Conservation (phyloP, 2,329 filamentous ascomycete genomes). For the Periconia sp. region DNA sequence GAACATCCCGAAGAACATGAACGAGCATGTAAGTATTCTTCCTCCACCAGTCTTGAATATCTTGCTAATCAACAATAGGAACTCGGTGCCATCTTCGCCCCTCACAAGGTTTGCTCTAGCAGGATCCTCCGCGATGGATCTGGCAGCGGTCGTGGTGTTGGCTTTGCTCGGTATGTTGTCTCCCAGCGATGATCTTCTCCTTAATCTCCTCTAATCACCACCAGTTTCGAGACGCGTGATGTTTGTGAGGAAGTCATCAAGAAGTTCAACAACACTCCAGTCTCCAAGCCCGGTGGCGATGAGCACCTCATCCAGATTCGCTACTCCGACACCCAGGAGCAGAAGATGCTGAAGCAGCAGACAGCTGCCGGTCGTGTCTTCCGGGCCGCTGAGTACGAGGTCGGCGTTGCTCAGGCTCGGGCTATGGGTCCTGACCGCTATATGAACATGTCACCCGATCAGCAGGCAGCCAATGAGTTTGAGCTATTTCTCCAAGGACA, state of each 20-base stretch:
- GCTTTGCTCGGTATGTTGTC: conserved; percentile 82
- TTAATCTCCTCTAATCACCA: conserved; percentile 7
- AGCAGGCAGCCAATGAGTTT: conserved; percentile 44
- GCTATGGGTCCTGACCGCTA: conserved; percentile 41
- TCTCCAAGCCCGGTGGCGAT: conserved; percentile 65
- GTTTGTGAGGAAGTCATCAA: conserved; percentile 89
- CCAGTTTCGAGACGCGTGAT: conserved; percentile 85
- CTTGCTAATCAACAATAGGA: conserved; percentile 58
- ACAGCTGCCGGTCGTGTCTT: conserved; percentile 95
- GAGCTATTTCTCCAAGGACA: conserved; percentile 45
- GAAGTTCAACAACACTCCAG: conserved; percentile 76
- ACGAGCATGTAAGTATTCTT: conserved; percentile 73
- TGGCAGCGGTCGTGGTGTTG: conserved; percentile 94
- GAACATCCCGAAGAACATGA: conserved; percentile 90
- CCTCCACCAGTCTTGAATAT: not conserved
- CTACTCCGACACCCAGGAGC: conserved; percentile 94
- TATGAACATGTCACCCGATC: conserved; percentile 40
- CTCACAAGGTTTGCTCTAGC: conserved; percentile 86
- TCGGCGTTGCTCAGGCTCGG: conserved; percentile 48
- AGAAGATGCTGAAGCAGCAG: conserved; percentile 95
- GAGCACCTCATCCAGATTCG: conserved; percentile 90
- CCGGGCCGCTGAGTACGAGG: conserved; percentile 87
- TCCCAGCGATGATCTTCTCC: not conserved
- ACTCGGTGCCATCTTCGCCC: conserved; percentile 77
- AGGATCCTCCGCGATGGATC: conserved; percentile 92